Base-by-base conservation (phyloP, 768 basidiomycete genomes). In the Macrolepiota dolichaula region DNA sequence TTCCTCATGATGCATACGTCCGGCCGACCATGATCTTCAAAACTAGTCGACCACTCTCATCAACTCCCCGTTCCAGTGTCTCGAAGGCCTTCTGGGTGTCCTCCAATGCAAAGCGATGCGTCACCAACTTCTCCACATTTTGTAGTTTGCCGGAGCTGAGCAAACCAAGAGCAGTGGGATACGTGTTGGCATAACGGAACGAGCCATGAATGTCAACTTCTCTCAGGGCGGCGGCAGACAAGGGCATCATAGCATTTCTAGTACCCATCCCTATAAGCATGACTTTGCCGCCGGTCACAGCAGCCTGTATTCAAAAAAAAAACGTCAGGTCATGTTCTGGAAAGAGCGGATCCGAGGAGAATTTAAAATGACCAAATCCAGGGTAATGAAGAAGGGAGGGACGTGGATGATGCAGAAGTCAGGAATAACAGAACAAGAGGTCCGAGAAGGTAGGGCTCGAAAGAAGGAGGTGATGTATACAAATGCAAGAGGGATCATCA, bases 221-320 rank as follows among this genome's bases (percentile, higher is more conserved):
- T 55, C 96, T 87, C 59, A 88, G 73, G 15, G 92, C 89, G 42
- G 94, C 91, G 29, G 83, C 81, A 46, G 89, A 88, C 59, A 95
- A 81, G n/a, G 96, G 96, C 57, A 97, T 79, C 64, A 82, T 79
- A 59, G 89, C 84, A 67, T 88, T 89, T 61, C 88, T 84, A 15
- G 93, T 85, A 66, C 96, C 96, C 96, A 98, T 98, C 22, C 96
- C 96, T 65, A 98, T 86, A 68, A 94, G 90, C 81, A 94, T 88
- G 59, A 97, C 92, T 70, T 90, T 93, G 53, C 93, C 92, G 54
- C 95, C 96, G 17, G 91, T 79, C 55, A 82, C 79, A 15, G 95
- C 93, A 67, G 88, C 85, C 93, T 94, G 72, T 36, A 55, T 44
- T 61, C 53, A 49, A 63, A 29, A 65, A 56, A 60, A 50, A 64